A percentile compares a stretch with the other conserved stretches of the same genome.
phyloP scores from a whole-genome alignment of 345 rosid genomes.

The Kandelia obovata region DNA sequence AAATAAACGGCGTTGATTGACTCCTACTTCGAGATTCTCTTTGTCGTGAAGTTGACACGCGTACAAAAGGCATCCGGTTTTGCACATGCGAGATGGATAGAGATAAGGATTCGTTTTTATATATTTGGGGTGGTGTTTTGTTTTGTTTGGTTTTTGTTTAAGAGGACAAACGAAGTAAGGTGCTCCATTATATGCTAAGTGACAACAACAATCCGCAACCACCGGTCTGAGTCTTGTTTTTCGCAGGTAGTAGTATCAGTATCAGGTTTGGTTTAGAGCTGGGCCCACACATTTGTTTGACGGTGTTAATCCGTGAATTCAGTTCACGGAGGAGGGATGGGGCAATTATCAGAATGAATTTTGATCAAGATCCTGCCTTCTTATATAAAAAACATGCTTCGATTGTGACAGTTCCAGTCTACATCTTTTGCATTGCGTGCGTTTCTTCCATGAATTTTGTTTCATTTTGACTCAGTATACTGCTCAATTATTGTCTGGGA shows the following conservation, averaged over 20 bases:
- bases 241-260: background rate
- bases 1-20: too few species aligned
- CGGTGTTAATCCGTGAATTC: background rate
- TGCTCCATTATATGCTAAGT: conserved; percentile 22
- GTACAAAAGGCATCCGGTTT: conserved; percentile 6
- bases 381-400: too few species aligned
- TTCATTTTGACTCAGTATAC: too few species aligned
- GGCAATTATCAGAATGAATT: too few species aligned
- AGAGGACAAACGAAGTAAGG: conserved; percentile 13
- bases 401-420: too few species aligned
- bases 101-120: conserved; percentile 30
- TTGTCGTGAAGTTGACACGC: conserved; percentile 26
- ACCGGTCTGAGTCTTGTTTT: background rate
- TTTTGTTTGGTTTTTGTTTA: too few species aligned
- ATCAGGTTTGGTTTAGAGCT: background rate
- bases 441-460: too few species aligned
- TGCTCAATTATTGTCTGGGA: too few species aligned
- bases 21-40: background rate
- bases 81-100: conserved; percentile 3
- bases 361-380: too few species aligned
- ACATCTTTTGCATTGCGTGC: too few species aligned
- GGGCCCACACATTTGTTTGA: background rate
- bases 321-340: too few species aligned
- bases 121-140: conserved; percentile 12
- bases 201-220: conserved; percentile 22